Base-by-base conservation (phyloP, 2,329 filamentous ascomycete genomes). In the Aspergillus tanneri region DNA sequence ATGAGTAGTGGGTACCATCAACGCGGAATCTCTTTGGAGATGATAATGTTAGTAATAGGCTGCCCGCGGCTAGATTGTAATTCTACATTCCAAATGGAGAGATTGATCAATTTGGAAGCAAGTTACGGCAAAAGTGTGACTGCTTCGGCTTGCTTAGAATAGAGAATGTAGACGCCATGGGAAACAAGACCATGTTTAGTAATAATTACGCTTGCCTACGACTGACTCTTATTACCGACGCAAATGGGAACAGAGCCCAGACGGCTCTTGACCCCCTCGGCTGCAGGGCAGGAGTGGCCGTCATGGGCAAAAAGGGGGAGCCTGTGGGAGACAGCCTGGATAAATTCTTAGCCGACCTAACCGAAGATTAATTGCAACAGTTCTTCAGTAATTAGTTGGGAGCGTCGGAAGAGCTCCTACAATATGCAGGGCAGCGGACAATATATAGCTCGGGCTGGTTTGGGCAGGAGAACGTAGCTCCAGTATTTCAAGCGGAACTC, bases 261-360 rank as follows among this genome's bases (percentile, higher is more conserved):
- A 9, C 6, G 2, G 21, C 9, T 2, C 27, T 27, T 5, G 37
- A 47, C 25, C 11, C 10, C 5, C n/a, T 47, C 8, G 44, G 44
- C 0, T 18, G n/a, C 11, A 21, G 24, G 2, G 27, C 41, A 2
- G 44, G 36, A n/a, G 23, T 25, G 5, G 44, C 44, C 2, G 14
- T 27, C 19, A 34, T 25, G 37, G 44, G 44, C 2, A 42, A 47
- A 21, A 11, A 16, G 8, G 36, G 44, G 7, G 44, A 47, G 37
- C 7, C 2, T 10, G 12, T 47, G 9, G 44, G 44, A 14, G 44
- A 47, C 21, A 22, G 23, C 3, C 44, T 47, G 7, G 27, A 18
- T 3, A 22, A n/a, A 6, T 35, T 47, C 14, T 14, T 14, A 10
- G 12, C 28, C 2, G 11, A 25, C 14, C 12, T 47, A 1, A 22